Percentiles rank a stretch among this genome's conserved stretches.
phyloP scores from a whole-genome alignment of 2,329 filamentous ascomycete species.

The Phialemonium atrogriseum region DNA sequence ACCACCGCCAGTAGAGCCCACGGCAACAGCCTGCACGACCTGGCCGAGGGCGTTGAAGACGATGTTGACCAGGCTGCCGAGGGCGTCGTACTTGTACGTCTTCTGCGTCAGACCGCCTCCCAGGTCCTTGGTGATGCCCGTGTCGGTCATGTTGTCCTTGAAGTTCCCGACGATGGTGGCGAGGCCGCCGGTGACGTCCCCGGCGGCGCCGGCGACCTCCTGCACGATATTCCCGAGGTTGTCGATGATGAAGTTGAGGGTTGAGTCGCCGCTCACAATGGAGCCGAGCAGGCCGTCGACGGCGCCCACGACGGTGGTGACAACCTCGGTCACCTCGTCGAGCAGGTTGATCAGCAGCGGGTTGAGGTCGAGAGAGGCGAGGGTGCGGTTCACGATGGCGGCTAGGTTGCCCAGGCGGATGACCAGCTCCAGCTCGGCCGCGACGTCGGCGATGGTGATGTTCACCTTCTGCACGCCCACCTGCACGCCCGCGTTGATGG shows the following conservation, averaged over 20 bases:
- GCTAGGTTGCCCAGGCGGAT: constrained; percentile 52
- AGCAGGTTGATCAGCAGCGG: constrained; percentile 49
- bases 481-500: constrained; percentile 45
- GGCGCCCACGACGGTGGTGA: constrained; percentile 44
- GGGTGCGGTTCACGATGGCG: constrained; percentile 52
- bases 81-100: constrained; percentile 40
- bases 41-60: constrained; percentile 46
- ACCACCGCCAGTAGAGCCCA: constrained; percentile 9
- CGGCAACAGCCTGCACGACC: constrained; percentile 39
- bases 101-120: constrained; percentile 34
- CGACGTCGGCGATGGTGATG: constrained; percentile 52
- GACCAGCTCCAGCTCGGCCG: constrained; percentile 49
- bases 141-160: constrained; percentile 48
- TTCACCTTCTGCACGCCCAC: constrained; percentile 43
- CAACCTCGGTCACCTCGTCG: constrained; percentile 42
- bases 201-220: constrained; percentile 43
- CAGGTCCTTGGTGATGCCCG: constrained; percentile 25
- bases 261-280: constrained; percentile 46
- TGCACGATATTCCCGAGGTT: constrained; percentile 57
- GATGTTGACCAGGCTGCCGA: constrained; percentile 45
- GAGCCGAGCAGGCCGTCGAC: constrained; percentile 52
- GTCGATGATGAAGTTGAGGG: constrained; percentile 48
- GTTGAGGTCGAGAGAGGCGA: constrained; percentile 51
- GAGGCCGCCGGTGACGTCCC: constrained; percentile 32
- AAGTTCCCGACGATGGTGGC: constrained; percentile 50